phyloP scores from a whole-genome alignment of 352 stramenopile species.

The Phytophthora crassamura region DNA sequence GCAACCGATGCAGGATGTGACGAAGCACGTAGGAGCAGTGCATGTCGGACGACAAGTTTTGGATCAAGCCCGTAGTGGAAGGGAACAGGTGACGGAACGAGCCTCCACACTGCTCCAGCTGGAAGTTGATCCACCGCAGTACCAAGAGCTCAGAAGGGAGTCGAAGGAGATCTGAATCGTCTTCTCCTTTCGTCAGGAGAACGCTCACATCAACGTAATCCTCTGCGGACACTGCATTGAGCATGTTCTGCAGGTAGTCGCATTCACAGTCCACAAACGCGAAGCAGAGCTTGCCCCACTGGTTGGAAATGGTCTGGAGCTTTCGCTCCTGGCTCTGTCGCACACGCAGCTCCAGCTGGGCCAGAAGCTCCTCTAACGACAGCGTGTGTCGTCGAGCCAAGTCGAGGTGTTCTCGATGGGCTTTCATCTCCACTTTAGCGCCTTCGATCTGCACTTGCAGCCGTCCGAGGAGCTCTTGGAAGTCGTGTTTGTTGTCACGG shows the following conservation, averaged over 20 bases:
- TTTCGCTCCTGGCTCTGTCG: slow-evolving; percentile 62
- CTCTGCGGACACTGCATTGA: slow-evolving; percentile 45
- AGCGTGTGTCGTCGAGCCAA: slow-evolving; percentile 66
- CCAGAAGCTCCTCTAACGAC: slow-evolving; percentile 61
- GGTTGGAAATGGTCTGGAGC: slow-evolving; percentile 65
- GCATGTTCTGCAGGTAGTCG: slow-evolving; percentile 67
- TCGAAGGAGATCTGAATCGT: slow-evolving; percentile 53
- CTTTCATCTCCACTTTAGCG: slow-evolving; percentile 49
- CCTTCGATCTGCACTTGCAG: slow-evolving; percentile 66
- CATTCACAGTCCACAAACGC: slow-evolving; percentile 64
- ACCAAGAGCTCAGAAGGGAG: slow-evolving; percentile 66
- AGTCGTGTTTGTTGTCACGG: slow-evolving; percentile 53
- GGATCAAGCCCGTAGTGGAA: slow-evolving; percentile 47
- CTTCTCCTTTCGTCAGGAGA: slow-evolving; percentile 62
- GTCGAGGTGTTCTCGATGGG: slow-evolving; percentile 65
- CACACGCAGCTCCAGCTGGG: slow-evolving; percentile 56
- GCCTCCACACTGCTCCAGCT: slow-evolving; percentile 50
- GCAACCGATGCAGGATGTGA: slow-evolving; percentile 54
- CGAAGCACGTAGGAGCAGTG: slow-evolving; percentile 60
- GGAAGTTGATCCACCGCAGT: slow-evolving; percentile 77
- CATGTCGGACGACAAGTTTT: slow-evolving; percentile 80
- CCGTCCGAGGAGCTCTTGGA: slow-evolving; percentile 55
- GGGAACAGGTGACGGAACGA: slow-evolving; percentile 36
- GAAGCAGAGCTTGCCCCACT: slow-evolving; percentile 69
- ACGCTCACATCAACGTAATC: slow-evolving; percentile 55